Percentiles rank a stretch among this genome's conserved stretches.
Evolutionary conservation across 306 rosid genomes (phyloP).

Genomic region (Medicago ruthenica): DNA sequence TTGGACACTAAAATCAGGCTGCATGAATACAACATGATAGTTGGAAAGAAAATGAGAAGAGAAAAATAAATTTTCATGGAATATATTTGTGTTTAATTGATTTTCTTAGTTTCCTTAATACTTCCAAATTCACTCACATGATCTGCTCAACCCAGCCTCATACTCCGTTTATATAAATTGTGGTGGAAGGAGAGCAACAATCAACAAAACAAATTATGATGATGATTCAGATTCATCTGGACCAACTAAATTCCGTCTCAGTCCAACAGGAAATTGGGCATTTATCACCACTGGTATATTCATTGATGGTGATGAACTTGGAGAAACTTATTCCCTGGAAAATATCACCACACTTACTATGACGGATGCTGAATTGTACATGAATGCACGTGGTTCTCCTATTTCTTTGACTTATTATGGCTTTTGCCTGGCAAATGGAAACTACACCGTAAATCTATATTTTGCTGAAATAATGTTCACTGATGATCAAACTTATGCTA

Average conservation of each 20-base stretch:
- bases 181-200: not conserved
- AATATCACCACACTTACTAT: not conserved
- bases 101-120: not conserved
- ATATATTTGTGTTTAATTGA: not conserved
- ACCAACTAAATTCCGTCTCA: not conserved
- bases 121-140: not conserved
- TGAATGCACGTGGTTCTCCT: slow-evolving; percentile 68
- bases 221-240: not conserved
- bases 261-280: slow-evolving; percentile 51
- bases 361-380: slow-evolving; percentile 48
- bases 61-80: not conserved
- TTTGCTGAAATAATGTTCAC: slow-evolving; percentile 61
- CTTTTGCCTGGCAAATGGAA: slow-evolving; percentile 57
- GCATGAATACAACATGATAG: not conserved
- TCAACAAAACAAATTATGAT: slow-evolving; percentile 6
- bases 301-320: not conserved
- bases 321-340: not conserved
- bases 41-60: not conserved
- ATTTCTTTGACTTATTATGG: slow-evolving; percentile 69
- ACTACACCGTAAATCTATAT: slow-evolving; percentile 49
- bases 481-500: slow-evolving; percentile 34
- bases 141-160: slow-evolving; percentile 11
- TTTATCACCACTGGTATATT: slow-evolving; percentile 61
- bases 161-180: slow-evolving; percentile 45
- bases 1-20: too few species aligned